These are phyloP conservation scores for Leptographium radiaticola DNA, from an alignment of 2,329 filamentous ascomycete genomes.

Conservation along the genomic window DNA sequence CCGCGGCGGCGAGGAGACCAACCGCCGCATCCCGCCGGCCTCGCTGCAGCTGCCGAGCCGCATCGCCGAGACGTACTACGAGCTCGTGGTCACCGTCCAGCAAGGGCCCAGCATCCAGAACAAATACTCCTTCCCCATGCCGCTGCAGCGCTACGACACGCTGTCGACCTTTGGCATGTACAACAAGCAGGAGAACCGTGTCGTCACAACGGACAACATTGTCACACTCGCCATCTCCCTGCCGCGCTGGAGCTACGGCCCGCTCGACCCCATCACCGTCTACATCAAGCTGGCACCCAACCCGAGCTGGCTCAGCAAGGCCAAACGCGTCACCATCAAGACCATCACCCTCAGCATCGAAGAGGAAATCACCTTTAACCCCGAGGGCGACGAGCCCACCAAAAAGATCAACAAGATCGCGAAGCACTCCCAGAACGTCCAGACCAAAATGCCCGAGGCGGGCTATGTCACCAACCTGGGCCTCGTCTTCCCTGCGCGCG, in stretches of 20 bases:
- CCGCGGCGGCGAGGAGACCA: constrained; percentile 78
- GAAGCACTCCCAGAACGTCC: constrained; percentile 70
- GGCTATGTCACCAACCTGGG: constrained; percentile 91
- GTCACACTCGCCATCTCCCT: constrained; percentile 86
- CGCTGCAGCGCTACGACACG: constrained; percentile 87
- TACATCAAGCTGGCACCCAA: constrained; percentile 93
- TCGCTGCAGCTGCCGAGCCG: constrained; percentile 81
- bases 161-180: constrained; percentile 99
- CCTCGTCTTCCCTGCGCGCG: constrained; percentile 80
- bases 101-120: constrained; percentile 78
- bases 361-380: constrained; percentile 97
- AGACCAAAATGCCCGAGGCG: constrained; percentile 74
- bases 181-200: constrained; percentile 82
- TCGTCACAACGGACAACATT: constrained; percentile 76
- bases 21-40: constrained; percentile 79
- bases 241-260: constrained; percentile 92
- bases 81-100: constrained; percentile 90
- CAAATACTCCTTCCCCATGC: constrained; percentile 84
- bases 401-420: constrained; percentile 80
- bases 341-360: constrained; percentile 91
- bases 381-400: constrained; percentile 88
- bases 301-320: constrained; percentile 80
- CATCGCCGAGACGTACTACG: constrained; percentile 94
- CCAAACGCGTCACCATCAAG: constrained; percentile 81
- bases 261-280: constrained; percentile 85